phyloP scores from a whole-genome alignment of 306 rosid genomes.

The Dryas drummondii region DNA sequence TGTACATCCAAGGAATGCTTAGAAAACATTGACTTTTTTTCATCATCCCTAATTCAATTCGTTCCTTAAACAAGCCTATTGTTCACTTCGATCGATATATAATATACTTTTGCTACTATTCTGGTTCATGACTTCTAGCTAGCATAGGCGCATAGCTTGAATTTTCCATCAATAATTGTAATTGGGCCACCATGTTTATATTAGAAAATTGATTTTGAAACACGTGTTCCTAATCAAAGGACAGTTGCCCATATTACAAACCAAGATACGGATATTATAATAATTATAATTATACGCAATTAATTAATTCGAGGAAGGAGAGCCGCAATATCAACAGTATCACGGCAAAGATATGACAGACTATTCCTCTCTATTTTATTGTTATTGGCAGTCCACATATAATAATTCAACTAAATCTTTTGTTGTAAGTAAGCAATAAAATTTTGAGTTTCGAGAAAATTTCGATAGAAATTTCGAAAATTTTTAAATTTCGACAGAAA shows the following conservation, averaged over 20 bases:
- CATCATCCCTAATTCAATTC: no score
- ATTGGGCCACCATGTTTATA: not conserved
- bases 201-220: not conserved
- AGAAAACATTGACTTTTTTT: no score
- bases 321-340: constrained; percentile 33
- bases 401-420: not conserved
- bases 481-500: no score
- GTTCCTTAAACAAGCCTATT: no score
- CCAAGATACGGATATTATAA: constrained; percentile 8
- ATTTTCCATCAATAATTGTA: no score
- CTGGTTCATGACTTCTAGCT: no score
- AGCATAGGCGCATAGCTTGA: no score
- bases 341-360: constrained; percentile 13
- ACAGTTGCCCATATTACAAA: constrained; percentile 1
- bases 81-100: no score
- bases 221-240: constrained; percentile 2
- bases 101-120: no score
- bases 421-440: not conserved
- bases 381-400: not conserved
- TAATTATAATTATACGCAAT: not conserved
- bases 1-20: no score
- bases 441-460: no score
- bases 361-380: not conserved
- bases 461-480: no score
- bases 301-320: not conserved